Evolutionary conservation across 2,329 filamentous ascomycete genomes (phyloP), one percentile per base, ranked within the genome.

Genomic region (Arthroderma uncinatum): DNA sequence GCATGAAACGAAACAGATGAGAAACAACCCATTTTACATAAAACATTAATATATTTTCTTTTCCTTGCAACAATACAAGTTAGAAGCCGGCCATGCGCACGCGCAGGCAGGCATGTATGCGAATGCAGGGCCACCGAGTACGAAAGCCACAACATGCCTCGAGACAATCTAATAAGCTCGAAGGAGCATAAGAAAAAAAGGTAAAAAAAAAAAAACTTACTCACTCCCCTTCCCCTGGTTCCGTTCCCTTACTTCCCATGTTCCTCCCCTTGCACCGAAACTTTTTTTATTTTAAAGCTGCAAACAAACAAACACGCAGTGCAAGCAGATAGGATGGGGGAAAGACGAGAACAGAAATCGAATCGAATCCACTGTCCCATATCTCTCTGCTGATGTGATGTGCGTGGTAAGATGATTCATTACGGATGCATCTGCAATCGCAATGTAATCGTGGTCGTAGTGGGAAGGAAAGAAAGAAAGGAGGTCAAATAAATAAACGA

Each of bases 11-110:
- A 44, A 23, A 42, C 39, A 42, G 34, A 30, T 3, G 28, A 30
- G 28, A 30, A 30, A 30, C 28, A 14, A 36, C n/a, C n/a, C n/a
- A 12, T 10, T 36, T 36, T 44, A 21, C 40, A 12, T 44, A 21
- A 44, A 44, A 44, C 40, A 44, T 44, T 55, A 30, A 55, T 55
- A 58, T 50, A 58, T 8, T 42, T 52, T 55, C 4, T 19, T 30
- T 39, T 44, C 30, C 30, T 33, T 55, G 57, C 53, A 21, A 44
- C 21, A 44, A 14, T 44, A 44, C 40, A 25, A 44, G 19, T 42
- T 25, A 23, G 19, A 23, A 23, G 21, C 4, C 19, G 34, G 34
- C 34, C 34, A 12, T 36, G 34, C 34, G 34, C 34, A 10, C 30
- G 10, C 12, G 8, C 9, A 36, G 34, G 34, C 34, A 36, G 34